Base-by-base conservation (phyloP, 1,284 basidiomycete species). In the Irpex rosettiformis region DNA sequence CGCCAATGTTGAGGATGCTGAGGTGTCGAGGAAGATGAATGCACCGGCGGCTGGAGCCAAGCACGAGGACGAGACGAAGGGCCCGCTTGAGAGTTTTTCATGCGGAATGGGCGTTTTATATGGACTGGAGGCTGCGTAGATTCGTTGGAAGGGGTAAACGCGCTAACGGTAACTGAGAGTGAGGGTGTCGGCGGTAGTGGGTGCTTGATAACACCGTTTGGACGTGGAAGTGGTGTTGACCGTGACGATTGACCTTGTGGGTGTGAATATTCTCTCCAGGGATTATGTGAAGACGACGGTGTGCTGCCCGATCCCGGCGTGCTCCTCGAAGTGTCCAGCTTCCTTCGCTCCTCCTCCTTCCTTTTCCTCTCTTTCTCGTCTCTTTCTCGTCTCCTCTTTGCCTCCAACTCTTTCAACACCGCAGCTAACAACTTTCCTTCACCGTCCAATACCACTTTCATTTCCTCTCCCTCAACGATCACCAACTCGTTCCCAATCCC, bases 371-470 rank as follows among this genome's bases (percentile, higher is more conserved):
- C 67, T 70, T 76, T 79, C 68, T 81, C 79, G 61, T 84, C 77
- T 61, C 74, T 72, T 58, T 82, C 81, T 54, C 74, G 69, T 66
- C 75, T 77, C 69, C 78, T 73, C 48, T 48, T 24, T 6, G 79
- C 80, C 8, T 87, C 84, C 61, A 88, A 65, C 70, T 85, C 83
- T 64, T 77, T 82, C 68, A 88, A 63, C 37, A 88, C 79, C 3
- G 84, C 84, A 61, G 77, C 81, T 62, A 88, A 64, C 62, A 77
- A 78, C 64, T 74, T 70, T 10, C 83, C 83, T 61, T 88, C 85
- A 0, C 80, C 81, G 66, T 91, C 88, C 55, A 87, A 76, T 21
- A 86, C 81, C 0, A 83, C 86, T 22, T 76, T 73, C 65, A 89
- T 76, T 64, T 73, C 74, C 29, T 75, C 77, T 28, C 69, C 58